Conservation (phyloP, 352 stramenopile genomes). For the Hyaloperonospora arabidopsidis region DNA sequence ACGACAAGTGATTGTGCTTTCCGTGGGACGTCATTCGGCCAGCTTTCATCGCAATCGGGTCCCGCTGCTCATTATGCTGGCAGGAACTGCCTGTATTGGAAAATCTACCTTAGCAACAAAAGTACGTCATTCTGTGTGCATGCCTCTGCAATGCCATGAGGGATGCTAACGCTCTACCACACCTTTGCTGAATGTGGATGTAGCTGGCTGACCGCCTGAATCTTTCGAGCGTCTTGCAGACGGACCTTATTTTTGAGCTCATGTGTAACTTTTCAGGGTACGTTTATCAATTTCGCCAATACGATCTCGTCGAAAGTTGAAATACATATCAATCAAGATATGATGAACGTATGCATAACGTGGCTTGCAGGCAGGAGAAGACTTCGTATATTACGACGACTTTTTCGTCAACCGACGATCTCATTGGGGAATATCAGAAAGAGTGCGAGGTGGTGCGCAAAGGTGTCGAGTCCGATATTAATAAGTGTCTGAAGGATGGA, state of each 20-base stretch:
- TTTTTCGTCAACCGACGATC: constrained; percentile 51
- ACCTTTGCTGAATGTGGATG: constrained; percentile 13
- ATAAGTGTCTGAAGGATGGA: constrained; percentile 85
- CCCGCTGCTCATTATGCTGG: constrained; percentile 77
- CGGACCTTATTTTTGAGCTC: constrained; percentile 83
- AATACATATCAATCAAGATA: not conserved
- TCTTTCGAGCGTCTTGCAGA: constrained; percentile 81
- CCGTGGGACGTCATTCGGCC: not conserved
- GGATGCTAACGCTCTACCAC: not conserved
- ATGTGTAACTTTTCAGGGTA: constrained; percentile 89
- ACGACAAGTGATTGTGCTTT: not conserved
- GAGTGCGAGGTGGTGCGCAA: constrained; percentile 77
- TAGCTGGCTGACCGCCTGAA: constrained; percentile 82
- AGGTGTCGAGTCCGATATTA: constrained; percentile 77
- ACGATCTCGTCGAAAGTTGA: not conserved
- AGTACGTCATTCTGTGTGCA: constrained; percentile 21
- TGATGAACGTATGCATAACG: too few species aligned
- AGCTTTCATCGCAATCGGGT: constrained; percentile 82
- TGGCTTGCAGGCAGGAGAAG: constrained; percentile 38
- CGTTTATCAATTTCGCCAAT: not conserved
- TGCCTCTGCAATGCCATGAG: not conserved
- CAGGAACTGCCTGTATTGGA: constrained; percentile 71
- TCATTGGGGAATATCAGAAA: constrained; percentile 64
- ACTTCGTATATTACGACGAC: constrained; percentile 54
- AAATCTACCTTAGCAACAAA: constrained; percentile 87